phyloP scores from a whole-genome alignment of 2,329 filamentous ascomycete species.

The Polytolypa hystricis region DNA sequence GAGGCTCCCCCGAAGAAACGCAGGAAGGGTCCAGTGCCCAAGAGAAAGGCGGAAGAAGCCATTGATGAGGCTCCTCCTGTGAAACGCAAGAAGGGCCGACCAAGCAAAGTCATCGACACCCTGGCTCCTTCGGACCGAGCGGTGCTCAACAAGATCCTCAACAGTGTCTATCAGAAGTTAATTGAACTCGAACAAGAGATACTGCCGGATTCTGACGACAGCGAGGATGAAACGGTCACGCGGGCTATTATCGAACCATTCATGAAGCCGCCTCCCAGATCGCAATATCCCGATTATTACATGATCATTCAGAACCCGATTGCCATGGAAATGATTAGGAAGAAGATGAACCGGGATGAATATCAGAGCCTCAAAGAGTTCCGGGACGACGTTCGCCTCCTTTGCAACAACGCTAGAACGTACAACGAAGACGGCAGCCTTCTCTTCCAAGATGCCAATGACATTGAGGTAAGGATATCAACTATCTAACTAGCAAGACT shows the following conservation, averaged over 20 bases:
- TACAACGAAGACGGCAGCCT: slow-evolving; percentile 96
- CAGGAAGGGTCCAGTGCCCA: slow-evolving; percentile 68
- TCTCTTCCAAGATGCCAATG: slow-evolving; percentile 81
- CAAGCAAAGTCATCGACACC: slow-evolving; percentile 53
- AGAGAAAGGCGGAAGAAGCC: slow-evolving; percentile 75
- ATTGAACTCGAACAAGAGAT: slow-evolving; percentile 75
- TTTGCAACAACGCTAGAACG: slow-evolving; percentile 84
- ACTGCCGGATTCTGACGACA: slow-evolving; percentile 39
- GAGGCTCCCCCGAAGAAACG: slow-evolving; percentile 59
- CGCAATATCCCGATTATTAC: slow-evolving; percentile 91
- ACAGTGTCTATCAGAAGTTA: slow-evolving; percentile 64
- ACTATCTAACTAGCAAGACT: too few relatives aligned
- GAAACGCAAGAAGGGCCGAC: slow-evolving; percentile 65
- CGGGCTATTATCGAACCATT: slow-evolving; percentile 90
- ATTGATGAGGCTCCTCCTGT: slow-evolving; percentile 65
- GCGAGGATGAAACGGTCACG: slow-evolving; percentile 45
- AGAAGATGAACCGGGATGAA: slow-evolving; percentile 91
- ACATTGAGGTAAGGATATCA: slow-evolving; percentile 75
- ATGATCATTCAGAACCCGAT: slow-evolving; percentile 85
- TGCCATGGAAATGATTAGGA: slow-evolving; percentile 89
- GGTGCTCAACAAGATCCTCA: slow-evolving; percentile 68
- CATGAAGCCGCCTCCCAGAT: slow-evolving; percentile 78
- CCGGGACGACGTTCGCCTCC: slow-evolving; percentile 66
- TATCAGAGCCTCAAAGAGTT: slow-evolving; percentile 74
- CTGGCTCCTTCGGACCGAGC: slow-evolving; percentile 60